Evolutionary conservation across 768 basidiomycete genomes (phyloP), one percentile per base, ranked within the genome.

Genomic region (Suillus brevipes): DNA sequence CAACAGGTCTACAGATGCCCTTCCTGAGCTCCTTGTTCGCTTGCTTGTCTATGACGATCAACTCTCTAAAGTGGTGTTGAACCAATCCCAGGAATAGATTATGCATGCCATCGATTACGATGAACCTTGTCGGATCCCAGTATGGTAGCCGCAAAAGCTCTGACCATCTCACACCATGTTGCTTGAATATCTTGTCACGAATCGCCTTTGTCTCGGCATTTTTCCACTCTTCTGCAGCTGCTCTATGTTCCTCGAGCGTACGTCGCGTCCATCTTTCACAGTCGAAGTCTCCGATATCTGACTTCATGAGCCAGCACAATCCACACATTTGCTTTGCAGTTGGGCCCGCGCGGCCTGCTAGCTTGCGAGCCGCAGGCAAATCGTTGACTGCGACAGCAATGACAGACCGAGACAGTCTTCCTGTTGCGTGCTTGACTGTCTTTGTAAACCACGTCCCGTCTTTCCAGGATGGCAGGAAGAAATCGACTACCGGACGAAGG

Each of bases 81-180:
- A 47, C 31, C 2, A 67, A 42, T 18, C 71, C 71, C 47, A 80
- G 68, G 61, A 75, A 72, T 5, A 79, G 60, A 42, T 72, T 69
- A 61, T 80, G 80, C 79, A 81, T 80, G 18, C 73, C 62, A 61
- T 81, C 78, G 23, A 78, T 66, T 0, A 77, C 70, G 3, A 69
- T 64, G 53, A 70, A 75, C 6, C 43, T 61, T 12, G 68, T 71
- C 6, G 73, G 70, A 57, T 78, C 68, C 70, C 74, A 80, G 65
- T 80, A 79, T 4, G 76, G 73, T 2, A 81, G 73, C 14, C 66
- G 59, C 2, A 75, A 66, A 1, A 79, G 55, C 13, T 70, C 69
- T 10, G 75, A 72, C 69, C 72, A 80, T 0, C 73, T 65, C 4
- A 78, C 60, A 1, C 77, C 75, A 60, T 63, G 63, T 42, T 10